These are phyloP conservation scores for Macaranga tanarius DNA, from an alignment of 441 rosid genomes.

Conservation along the genomic window DNA sequence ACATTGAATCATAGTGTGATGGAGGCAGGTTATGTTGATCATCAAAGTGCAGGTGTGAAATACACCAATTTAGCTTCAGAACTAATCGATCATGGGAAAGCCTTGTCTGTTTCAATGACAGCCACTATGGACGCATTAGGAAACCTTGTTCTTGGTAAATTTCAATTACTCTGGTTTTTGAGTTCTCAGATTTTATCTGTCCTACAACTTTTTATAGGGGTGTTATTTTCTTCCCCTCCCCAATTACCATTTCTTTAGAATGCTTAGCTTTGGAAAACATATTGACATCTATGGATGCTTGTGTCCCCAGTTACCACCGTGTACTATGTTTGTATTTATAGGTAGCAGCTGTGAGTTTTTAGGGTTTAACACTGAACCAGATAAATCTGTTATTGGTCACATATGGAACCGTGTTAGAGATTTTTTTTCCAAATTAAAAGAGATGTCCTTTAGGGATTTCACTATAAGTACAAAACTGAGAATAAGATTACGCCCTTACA, in stretches of 20 bases:
- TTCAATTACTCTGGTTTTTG: background rate
- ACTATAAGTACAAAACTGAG: constrained; percentile 63
- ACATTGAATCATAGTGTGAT: constrained; percentile 74
- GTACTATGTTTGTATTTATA: constrained; percentile 28
- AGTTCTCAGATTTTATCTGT: background rate
- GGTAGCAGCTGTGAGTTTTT: constrained; percentile 91
- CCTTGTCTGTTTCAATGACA: constrained; percentile 75
- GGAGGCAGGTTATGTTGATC: constrained; percentile 74
- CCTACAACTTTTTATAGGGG: too few relatives aligned
- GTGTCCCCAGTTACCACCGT: constrained; percentile 15
- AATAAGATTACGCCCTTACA: constrained; percentile 88
- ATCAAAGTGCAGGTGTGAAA: constrained; percentile 30
- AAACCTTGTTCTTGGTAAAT: constrained; percentile 78
- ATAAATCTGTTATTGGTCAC: constrained; percentile 48
- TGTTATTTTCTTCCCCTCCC: background rate
- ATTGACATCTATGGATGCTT: background rate
- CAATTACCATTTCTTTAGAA: background rate
- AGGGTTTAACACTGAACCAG: constrained; percentile 65
- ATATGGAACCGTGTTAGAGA: constrained; percentile 79
- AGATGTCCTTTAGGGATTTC: constrained; percentile 43
- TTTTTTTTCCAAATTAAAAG: constrained; percentile 72
- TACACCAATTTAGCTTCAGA: constrained; percentile 34
- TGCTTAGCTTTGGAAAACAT: constrained; percentile 4
- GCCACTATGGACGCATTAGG: constrained; percentile 70
- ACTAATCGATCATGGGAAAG: constrained; percentile 38